A percentile compares a stretch with the other conserved stretches of the same genome.
Evolutionary conservation across 139 green algal species (phyloP).

Genomic region (Closterium sp.): DNA sequence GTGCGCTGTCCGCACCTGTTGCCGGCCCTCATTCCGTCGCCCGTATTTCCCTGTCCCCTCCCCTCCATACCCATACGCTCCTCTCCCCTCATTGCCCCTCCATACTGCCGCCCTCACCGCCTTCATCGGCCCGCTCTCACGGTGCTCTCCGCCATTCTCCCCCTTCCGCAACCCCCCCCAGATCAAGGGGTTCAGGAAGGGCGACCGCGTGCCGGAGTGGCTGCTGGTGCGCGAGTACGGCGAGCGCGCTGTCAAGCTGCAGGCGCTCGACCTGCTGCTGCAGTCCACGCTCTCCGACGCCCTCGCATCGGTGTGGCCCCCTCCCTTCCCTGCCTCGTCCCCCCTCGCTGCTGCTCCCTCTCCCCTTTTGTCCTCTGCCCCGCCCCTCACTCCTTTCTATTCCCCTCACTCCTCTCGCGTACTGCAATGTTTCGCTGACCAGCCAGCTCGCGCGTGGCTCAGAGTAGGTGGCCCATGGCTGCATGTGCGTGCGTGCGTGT

Average conservation of each 20-base stretch:
- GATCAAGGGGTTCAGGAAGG: conserved; percentile 11
- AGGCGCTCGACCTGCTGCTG: neutral
- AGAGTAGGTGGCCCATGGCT: no score
- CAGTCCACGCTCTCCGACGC: conserved; percentile 5
- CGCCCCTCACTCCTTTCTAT: no score
- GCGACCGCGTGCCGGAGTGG: neutral
- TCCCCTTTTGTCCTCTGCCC: no score
- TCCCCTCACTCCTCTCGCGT: no score
- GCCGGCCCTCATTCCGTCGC: no score
- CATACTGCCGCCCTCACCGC: neutral
- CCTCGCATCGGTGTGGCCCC: neutral
- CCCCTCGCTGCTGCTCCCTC: no score
- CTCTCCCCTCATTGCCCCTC: neutral
- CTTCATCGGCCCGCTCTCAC: neutral
- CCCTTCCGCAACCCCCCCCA: neutral
- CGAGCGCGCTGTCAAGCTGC: neutral
- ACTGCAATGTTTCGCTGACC: neutral
- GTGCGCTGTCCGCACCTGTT: no score
- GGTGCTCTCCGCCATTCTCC: neutral
- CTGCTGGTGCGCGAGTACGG: neutral
- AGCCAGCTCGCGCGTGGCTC: neutral
- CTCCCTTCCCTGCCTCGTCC: neutral
- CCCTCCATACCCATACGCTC: neutral
- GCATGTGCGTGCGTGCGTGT: neutral
- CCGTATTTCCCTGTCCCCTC: no score